Evolutionary conservation across 305 asterid genomes (phyloP), one percentile per base, ranked within the genome.

Genomic region (Fraxinus nigra): DNA sequence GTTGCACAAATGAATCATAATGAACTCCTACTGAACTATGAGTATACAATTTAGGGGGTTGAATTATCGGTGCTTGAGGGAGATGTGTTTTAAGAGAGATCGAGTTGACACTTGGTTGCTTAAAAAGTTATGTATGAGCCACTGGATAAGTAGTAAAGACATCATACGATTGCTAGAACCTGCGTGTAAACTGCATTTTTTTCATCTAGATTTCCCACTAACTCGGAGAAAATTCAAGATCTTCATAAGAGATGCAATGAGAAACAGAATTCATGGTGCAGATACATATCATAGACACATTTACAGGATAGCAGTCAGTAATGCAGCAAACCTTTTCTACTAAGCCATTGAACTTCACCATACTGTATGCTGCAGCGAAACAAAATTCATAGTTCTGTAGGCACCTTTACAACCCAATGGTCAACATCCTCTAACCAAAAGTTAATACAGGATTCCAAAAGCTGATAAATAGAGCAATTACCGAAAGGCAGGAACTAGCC

Each of bases 331-430:
- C 80, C 33, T 76, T 4, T 16, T 14, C 63, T 26, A 34, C 56
- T 75, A 54, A 79, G 77, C 33, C 69, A 3, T 35, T 56, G 81
- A 48, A 78, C 82, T 79, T 79, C 80, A 80, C 76, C 74, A 73
- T 18, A 43, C 1, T 26, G 54, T 30, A 59, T 59, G 69, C 69
- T 59, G 75, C 85, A 38, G 81, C 85, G 11, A 35, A 40, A 76
- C 35, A 82, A 74, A 65, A 32, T 4, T 16, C 81, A 28, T 38
- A 72, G 75, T 83, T 72, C 63, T 75, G 37, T 26, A 76, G 67
- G 40, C 86, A 82, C 82, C 78, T 86, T 79, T 77, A 70, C 82
- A 78, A 56, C 77, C 85, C 84, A 48, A 10, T 74, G 28, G 65
- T 54, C 54, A 20, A 80, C 16, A 61, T 28, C 9, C 51, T 65